Evolutionary conservation across 805 yeast species (phyloP).

Genomic region (Cyberlindnera mycetangii): DNA sequence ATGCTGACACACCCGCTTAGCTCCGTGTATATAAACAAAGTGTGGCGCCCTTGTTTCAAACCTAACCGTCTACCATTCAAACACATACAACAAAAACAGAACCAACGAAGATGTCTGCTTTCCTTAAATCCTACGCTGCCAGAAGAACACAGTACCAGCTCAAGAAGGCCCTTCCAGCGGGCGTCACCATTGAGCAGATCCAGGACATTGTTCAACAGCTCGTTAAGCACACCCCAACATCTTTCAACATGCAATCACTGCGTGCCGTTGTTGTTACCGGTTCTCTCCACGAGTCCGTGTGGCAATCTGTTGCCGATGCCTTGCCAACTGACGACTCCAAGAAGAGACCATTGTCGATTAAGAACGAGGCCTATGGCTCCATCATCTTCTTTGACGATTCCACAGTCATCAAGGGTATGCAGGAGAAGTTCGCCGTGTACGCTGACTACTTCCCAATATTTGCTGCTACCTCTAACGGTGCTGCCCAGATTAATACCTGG

Average conservation of each 20-base stretch:
- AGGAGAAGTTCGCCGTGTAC: conserved; percentile 41
- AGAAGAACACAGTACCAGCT: conserved; percentile 50
- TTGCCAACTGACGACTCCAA: conserved; percentile 36
- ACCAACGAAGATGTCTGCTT: conserved; percentile 15
- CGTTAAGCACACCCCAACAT: conserved; percentile 47
- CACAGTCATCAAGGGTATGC: conserved; percentile 36
- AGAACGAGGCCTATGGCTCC: conserved; percentile 47
- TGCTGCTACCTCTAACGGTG: conserved; percentile 46
- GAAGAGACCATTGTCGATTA: conserved; percentile 41
- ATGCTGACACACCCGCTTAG: conserved; percentile 2
- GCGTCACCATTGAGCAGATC: conserved; percentile 38
- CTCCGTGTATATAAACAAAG: neutral
- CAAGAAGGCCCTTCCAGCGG: conserved; percentile 41
- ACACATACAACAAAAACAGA: no score
- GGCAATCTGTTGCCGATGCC: conserved; percentile 41
- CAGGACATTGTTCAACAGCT: conserved; percentile 41
- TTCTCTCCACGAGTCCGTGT: conserved; percentile 41
- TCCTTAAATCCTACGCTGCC: conserved; percentile 34
- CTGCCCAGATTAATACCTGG: conserved; percentile 51
- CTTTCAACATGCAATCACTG: conserved; percentile 49
- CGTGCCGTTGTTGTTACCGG: conserved; percentile 48
- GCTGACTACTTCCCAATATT: conserved; percentile 45
- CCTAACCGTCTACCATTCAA: no score
- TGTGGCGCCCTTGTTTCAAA: no score
- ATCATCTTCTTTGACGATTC: conserved; percentile 47